Percentiles rank a stretch among this genome's conserved stretches.
Evolutionary conservation across 352 stramenopile genomes (phyloP).

Genomic region (Pythium aristosporum): DNA sequence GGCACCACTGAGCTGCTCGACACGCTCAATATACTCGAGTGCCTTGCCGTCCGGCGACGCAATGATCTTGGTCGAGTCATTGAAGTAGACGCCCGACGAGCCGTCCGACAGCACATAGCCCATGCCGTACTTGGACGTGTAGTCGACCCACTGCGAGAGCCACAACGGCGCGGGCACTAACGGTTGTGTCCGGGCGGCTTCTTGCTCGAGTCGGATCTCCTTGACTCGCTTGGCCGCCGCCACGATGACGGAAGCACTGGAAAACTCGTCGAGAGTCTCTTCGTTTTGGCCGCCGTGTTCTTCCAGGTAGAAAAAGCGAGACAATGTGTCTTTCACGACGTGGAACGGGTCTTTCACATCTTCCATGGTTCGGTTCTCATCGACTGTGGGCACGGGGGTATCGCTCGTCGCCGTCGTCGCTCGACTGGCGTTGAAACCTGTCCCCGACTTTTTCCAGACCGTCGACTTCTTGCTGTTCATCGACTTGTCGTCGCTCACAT

Average conservation of each 20-base stretch:
- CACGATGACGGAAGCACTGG: conserved; percentile 56
- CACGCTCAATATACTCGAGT: conserved; percentile 97
- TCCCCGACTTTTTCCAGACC: background rate
- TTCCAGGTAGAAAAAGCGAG: conserved; percentile 67
- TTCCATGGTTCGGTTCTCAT: background rate
- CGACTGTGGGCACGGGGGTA: conserved; percentile 3
- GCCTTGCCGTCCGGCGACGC: conserved; percentile 77
- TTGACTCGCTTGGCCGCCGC: conserved; percentile 63
- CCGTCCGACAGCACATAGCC: conserved; percentile 97
- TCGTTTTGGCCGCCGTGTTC: conserved; percentile 38
- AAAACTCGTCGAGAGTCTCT: conserved; percentile 54
- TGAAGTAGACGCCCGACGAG: conserved; percentile 97
- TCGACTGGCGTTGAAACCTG: conserved; percentile 14
- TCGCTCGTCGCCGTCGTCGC: conserved; percentile 27
- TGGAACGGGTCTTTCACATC: conserved; percentile 42
- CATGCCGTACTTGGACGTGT: conserved; percentile 99
- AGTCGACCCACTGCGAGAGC: conserved; percentile 98
- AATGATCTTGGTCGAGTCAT: conserved; percentile 98
- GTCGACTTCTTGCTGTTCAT: conserved; percentile 13
- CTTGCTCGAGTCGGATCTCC: conserved; percentile 53
- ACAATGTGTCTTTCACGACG: conserved; percentile 51
- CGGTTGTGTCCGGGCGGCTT: conserved; percentile 26
- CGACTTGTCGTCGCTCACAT: conserved; percentile 11
- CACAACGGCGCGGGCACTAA: conserved; percentile 78
- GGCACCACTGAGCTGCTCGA: conserved; percentile 39